Conservation (phyloP, 2,329 filamentous ascomycete genomes). For the Alternaria sp. region DNA sequence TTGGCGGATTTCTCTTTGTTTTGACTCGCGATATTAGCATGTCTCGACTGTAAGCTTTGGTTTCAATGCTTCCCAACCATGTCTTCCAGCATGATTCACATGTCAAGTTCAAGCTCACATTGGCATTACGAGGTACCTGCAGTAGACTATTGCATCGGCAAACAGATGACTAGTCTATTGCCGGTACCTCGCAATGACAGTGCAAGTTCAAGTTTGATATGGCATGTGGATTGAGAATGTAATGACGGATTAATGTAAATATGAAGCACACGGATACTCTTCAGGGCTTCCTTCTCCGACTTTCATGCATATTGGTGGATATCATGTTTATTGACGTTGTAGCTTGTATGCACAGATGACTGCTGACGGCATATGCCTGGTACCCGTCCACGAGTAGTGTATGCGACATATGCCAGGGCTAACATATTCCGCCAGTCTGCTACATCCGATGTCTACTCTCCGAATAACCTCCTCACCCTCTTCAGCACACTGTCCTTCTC, state of each 20-base stretch:
- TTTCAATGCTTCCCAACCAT: background rate
- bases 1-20: background rate
- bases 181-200: constrained; percentile 22
- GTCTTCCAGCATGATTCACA: background rate
- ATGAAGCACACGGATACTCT: constrained; percentile 18
- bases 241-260: constrained; percentile 26
- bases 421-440: background rate
- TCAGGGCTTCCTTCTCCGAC: background rate
- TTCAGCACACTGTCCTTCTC: constrained; percentile 98
- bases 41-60: background rate
- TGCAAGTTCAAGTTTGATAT: constrained; percentile 16
- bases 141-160: background rate
- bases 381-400: background rate
- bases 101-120: fast-evolving
- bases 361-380: background rate
- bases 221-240: background rate
- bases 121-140: background rate
- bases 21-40: constrained; percentile 22
- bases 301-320: background rate
- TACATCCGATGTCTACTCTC: constrained; percentile 61
- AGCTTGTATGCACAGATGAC: background rate
- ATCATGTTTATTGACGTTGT: background rate
- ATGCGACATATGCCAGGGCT: background rate
- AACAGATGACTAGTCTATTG: background rate
- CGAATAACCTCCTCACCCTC: constrained; percentile 77